These are phyloP conservation scores for Coffea humblotiana DNA, from an alignment of 305 asterid genomes.

Conservation along the genomic window DNA sequence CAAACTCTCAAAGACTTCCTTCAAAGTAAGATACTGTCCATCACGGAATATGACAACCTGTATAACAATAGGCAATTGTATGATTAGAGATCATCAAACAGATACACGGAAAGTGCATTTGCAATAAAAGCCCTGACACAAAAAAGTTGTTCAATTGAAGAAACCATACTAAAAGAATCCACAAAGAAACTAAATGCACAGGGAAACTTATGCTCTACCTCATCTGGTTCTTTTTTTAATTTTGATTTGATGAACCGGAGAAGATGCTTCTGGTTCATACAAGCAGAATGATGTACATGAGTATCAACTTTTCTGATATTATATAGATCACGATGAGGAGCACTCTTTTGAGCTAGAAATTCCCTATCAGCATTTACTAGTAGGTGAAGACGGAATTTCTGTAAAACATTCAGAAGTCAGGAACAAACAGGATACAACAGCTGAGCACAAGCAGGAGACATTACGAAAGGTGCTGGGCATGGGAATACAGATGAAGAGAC, in stretches of 20 bases:
- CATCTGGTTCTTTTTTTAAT: constrained; percentile 97
- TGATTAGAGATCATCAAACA: not conserved
- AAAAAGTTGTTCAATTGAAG: no score
- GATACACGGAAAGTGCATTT: no score
- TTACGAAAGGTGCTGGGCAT: not conserved
- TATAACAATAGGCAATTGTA: constrained; percentile 16
- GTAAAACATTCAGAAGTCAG: constrained; percentile 16
- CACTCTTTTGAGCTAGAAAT: constrained; percentile 98
- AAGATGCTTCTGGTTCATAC: constrained; percentile 99
- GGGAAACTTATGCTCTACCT: constrained; percentile 39
- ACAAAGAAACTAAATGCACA: not conserved
- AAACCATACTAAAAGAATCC: no score
- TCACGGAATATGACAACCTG: constrained; percentile 95
- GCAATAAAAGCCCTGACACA: no score
- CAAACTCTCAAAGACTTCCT: constrained; percentile 98
- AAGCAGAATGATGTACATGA: constrained; percentile 99
- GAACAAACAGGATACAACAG: constrained; percentile 7
- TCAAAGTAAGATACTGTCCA: constrained; percentile 95
- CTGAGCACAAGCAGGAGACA: not conserved
- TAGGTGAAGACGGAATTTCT: constrained; percentile 97
- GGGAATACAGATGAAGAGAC: no score
- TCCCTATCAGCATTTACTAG: constrained; percentile 99
- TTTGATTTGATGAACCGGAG: constrained; percentile 90
- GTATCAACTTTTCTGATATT: constrained; percentile 98
- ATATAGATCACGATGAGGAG: constrained; percentile 98